Conservation (phyloP, 1,284 basidiomycete genomes). For the Ustilago sp. region DNA sequence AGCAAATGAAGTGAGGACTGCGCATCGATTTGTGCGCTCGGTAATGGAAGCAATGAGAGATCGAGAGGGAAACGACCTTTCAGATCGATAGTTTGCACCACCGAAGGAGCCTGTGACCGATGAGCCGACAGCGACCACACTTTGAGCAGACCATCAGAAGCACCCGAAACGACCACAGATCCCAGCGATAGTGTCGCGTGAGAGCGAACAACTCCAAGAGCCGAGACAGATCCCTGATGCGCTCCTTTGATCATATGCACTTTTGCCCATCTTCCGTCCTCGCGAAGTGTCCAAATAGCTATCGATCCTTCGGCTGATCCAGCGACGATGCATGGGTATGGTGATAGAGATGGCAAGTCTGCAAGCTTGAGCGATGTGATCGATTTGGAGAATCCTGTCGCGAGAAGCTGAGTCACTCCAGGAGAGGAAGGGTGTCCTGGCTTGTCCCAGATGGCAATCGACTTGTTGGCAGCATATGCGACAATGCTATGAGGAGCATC, state of each 20-base stretch:
- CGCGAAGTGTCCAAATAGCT: conserved; percentile 33
- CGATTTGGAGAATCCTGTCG: conserved; percentile 43
- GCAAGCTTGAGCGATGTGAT: conserved; percentile 57
- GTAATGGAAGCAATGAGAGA: conserved; percentile 53
- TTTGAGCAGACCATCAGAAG: conserved; percentile 56
- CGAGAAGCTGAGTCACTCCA: conserved; percentile 37
- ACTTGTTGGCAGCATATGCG: conserved; percentile 61
- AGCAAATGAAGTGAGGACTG: conserved; percentile 23
- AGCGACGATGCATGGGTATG: conserved; percentile 34
- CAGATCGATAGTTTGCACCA: conserved; percentile 52
- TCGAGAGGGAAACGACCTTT: conserved; percentile 61
- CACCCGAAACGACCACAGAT: conserved; percentile 53
- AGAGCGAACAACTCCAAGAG: conserved; percentile 55
- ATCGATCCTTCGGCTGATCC: conserved; percentile 53
- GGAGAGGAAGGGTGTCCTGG: conserved; percentile 30
- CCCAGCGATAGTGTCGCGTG: background rate
- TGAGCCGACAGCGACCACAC: conserved; percentile 46
- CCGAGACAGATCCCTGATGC: conserved; percentile 49
- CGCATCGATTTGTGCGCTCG: conserved; percentile 5
- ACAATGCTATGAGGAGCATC: conserved; percentile 28
- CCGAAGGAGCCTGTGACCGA: conserved; percentile 6
- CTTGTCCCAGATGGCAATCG: conserved; percentile 53
- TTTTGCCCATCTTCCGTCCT: conserved; percentile 16
- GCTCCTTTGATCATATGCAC: conserved; percentile 28
- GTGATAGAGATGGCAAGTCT: background rate